Evolutionary conservation across 2,329 filamentous ascomycete genomes (phyloP).

Genomic region (Myriosclerotinia scirpicola): DNA sequence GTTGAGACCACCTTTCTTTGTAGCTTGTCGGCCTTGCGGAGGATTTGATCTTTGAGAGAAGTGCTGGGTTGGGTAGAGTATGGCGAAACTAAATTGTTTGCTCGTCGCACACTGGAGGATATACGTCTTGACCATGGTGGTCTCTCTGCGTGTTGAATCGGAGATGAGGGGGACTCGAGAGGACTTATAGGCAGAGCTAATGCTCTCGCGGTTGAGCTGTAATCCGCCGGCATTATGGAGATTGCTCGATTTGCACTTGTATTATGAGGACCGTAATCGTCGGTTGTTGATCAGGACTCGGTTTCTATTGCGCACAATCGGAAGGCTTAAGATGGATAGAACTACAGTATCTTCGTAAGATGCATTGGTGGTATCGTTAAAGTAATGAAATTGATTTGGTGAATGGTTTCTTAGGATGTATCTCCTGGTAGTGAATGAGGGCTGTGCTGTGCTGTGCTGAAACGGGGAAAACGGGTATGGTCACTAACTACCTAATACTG

Average conservation of each 20-base stretch:
- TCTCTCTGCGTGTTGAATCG: constrained; percentile 43
- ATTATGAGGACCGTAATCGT: neutral
- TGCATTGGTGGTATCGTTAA: constrained; percentile 12
- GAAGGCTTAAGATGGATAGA: neutral
- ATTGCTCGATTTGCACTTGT: neutral
- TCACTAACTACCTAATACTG: neutral
- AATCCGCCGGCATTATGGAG: constrained; percentile 52
- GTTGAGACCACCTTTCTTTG: constrained; percentile 49
- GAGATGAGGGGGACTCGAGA: constrained; percentile 48
- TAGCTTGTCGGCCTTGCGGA: constrained; percentile 55
- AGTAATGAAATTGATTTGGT: neutral
- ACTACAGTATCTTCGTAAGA: neutral
- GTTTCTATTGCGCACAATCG: neutral
- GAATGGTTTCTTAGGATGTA: neutral
- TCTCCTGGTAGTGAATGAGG: neutral
- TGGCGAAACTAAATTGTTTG: constrained; percentile 27
- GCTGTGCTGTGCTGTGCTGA: constrained; percentile 18
- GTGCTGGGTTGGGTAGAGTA: constrained; percentile 28
- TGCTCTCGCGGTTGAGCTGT: constrained; percentile 51
- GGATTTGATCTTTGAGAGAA: constrained; percentile 44
- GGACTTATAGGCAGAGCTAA: constrained; percentile 48
- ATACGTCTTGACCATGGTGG: constrained; percentile 54
- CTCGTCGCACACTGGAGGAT: constrained; percentile 41
- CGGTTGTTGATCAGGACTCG: neutral
- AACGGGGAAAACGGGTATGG: constrained; percentile 11